Evolutionary conservation across 768 basidiomycete species (phyloP).

Genomic region (Coprinellus micaceus): DNA sequence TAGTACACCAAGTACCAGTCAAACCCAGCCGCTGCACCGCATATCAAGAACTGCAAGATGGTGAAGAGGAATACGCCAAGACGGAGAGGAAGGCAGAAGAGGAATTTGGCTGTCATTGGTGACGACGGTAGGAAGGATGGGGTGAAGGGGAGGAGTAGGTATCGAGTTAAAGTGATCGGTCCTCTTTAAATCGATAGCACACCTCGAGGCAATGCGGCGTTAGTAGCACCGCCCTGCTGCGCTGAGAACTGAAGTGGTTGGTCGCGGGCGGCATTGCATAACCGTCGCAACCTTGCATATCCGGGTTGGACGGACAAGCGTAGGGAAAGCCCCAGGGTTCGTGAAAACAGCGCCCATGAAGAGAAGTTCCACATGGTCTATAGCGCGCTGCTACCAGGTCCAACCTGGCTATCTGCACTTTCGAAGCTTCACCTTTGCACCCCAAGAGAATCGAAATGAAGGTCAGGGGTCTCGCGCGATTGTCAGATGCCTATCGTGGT

Average conservation of each 20-base stretch:
- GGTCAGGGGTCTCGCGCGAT: no score
- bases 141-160: background rate
- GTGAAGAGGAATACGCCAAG: conserved; percentile 40
- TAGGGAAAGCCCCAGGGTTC: no score
- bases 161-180: background rate
- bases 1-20: conserved; percentile 27
- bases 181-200: background rate
- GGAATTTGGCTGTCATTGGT: conserved; percentile 37
- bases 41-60: conserved; percentile 35
- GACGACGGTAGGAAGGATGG: conserved; percentile 4
- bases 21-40: conserved; percentile 27
- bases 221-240: background rate
- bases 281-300: no score
- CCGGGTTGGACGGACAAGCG: no score
- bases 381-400: no score
- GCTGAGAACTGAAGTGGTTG: background rate
- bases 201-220: background rate
- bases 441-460: no score
- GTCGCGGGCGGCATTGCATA: no score
- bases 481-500: no score
- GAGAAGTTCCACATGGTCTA: no score
- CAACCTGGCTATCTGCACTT: no score
- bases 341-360: no score
- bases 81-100: conserved; percentile 42
- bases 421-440: no score